Evolutionary conservation across 768 basidiomycete genomes (phyloP), one percentile per base, ranked within the genome.

Genomic region (Trametes elegans): DNA sequence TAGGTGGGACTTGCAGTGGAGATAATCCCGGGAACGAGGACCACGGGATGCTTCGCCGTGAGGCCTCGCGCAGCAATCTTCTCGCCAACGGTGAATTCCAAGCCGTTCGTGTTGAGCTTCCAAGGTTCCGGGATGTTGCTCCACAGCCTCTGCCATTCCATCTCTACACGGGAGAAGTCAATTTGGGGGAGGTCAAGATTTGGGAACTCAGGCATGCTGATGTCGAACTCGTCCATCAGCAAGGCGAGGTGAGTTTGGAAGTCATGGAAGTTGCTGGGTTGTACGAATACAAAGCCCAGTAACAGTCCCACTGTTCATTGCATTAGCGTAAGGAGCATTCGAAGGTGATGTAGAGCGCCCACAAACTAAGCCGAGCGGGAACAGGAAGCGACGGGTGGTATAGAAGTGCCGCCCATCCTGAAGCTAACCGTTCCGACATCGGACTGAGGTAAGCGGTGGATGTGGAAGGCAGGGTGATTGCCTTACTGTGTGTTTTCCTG

Each of bases 21-120:
- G 32, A 95, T 84, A 46, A 96, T 87, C 1, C 93, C 93, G 5
- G 94, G 93, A 23, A 95, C 80, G n/a, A 97, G 73, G 2, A 96
- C 78, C 11, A 95, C 81, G 0, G 94, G 93, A 67, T 90, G 77
- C 50, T 85, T 71, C 6, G 90, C 91, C 48, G 72, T 74, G 47
- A 90, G 70, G 2, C 87, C 87, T 38, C 82, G 77, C 5, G 72
- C 79, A 51, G 81, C 82, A 65, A 89, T 82, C 29, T 70, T 70
- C 49, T 89, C 87, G 31, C 90, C 90, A 3, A 85, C 87, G 64
- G 82, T 79, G 60, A 92, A 92, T 64, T 91, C 90, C 43, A 90
- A 78, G 5, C 88, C 89, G 55, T 91, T 88, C 14, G 80, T 84
- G 59, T 82, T 87, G 62, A 90, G 78, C 67, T 90, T 90, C 87